Percentiles rank a stretch among this genome's conserved stretches.
Conservation (phyloP, 208 protist species). For the Spongospora subterranea region DNA sequence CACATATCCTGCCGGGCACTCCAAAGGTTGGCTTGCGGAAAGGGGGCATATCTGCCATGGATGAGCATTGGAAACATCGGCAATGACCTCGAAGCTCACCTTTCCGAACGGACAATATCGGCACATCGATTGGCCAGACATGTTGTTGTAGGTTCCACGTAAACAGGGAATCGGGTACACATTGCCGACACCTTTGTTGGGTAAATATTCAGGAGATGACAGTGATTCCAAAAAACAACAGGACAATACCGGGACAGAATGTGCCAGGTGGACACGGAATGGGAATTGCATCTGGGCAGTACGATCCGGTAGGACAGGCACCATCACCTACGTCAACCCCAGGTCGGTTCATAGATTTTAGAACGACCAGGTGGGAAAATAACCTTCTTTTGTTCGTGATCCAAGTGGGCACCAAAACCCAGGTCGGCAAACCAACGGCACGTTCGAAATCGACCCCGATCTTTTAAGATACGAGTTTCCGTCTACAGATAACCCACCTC, state of each 20-base stretch:
- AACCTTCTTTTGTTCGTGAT: neutral
- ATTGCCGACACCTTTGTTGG: slow-evolving; percentile 17
- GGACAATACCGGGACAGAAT: slow-evolving; percentile 44
- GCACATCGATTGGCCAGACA: slow-evolving; percentile 30
- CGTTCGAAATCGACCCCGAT: neutral
- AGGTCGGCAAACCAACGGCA: neutral
- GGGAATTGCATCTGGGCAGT: slow-evolving; percentile 31
- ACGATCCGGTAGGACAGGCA: slow-evolving; percentile 9
- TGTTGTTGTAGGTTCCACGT: neutral
- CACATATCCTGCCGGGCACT: slow-evolving; percentile 10
- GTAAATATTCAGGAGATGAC: too few relatives aligned
- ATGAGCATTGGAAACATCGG: neutral
- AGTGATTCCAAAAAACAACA: neutral
- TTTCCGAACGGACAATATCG: slow-evolving; percentile 52
- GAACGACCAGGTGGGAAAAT: neutral
- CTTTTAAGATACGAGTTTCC: neutral
- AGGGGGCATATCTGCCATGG: neutral
- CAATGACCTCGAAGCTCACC: neutral
- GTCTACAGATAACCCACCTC: neutral
- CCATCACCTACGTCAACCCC: slow-evolving; percentile 1
- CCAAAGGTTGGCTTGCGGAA: neutral
- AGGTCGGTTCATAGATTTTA: too few relatives aligned
- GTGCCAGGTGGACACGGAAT: neutral
- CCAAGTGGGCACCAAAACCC: slow-evolving; percentile 4
- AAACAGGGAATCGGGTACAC: slow-evolving; percentile 11